phyloP scores from a whole-genome alignment of 2,329 filamentous ascomycete genomes.

The Xylaria multiplex region DNA sequence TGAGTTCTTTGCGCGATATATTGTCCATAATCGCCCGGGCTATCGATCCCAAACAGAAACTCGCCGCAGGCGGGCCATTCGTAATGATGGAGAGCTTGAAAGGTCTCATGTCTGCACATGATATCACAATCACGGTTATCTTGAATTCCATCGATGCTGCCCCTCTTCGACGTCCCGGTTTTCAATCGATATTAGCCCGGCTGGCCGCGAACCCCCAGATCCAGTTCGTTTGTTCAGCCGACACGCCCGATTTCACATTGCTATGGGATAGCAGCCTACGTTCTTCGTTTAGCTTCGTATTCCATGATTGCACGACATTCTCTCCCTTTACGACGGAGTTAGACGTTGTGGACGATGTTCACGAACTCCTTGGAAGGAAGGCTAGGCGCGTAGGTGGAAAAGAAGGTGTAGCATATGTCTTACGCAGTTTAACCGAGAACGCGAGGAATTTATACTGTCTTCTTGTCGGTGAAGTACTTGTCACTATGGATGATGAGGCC shows the following conservation, averaged over 20 bases:
- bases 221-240: conserved; percentile 80
- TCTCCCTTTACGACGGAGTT: conserved; percentile 76
- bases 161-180: conserved; percentile 74
- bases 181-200: conserved; percentile 78
- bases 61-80: conserved; percentile 70
- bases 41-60: conserved; percentile 61
- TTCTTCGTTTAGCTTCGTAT: conserved; percentile 84
- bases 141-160: conserved; percentile 88
- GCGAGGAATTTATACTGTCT: conserved; percentile 87
- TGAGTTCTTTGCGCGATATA: conserved; percentile 74
- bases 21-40: conserved; percentile 74
- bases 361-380: conserved; percentile 84
- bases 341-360: conserved; percentile 89
- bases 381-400: conserved; percentile 84
- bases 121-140: conserved; percentile 70
- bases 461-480: conserved; percentile 84
- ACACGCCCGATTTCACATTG: conserved; percentile 86
- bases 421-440: conserved; percentile 91
- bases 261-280: conserved; percentile 91
- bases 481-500: conserved; percentile 71
- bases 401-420: conserved; percentile 90
- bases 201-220: conserved; percentile 79
- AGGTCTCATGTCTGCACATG: conserved; percentile 64
- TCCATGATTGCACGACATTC: conserved; percentile 96
- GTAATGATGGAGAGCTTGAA: conserved; percentile 76